Conservation (phyloP, 306 rosid species). For the Trifolium dubium region DNA sequence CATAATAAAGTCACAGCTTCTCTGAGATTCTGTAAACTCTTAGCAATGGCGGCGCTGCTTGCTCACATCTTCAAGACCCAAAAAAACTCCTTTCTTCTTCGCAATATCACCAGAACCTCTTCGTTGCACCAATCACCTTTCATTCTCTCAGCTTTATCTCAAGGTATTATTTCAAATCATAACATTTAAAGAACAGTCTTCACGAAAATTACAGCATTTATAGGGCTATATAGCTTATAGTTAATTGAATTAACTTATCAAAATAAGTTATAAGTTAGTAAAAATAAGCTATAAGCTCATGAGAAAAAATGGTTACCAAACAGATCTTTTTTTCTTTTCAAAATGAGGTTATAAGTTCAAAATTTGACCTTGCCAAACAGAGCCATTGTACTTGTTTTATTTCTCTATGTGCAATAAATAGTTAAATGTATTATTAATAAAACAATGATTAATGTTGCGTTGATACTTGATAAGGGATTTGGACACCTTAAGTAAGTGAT, state of each 20-base stretch:
- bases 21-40: not conserved
- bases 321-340: too few relatives aligned
- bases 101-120: constrained; percentile 31
- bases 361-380: too few relatives aligned
- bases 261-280: too few relatives aligned
- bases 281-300: too few relatives aligned
- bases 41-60: constrained; percentile 46
- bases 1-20: not conserved
- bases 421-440: not conserved
- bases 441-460: not conserved
- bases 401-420: not conserved
- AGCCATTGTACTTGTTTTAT: not conserved
- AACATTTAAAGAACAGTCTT: not conserved
- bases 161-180: constrained; percentile 35
- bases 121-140: constrained; percentile 13
- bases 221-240: not conserved
- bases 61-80: constrained; percentile 27
- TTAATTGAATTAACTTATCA: too few relatives aligned
- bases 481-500: too few relatives aligned
- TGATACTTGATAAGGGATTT: not conserved
- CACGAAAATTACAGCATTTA: not conserved
- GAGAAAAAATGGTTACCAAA: too few relatives aligned
- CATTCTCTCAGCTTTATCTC: constrained; percentile 22
- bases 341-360: too few relatives aligned
- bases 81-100: constrained; percentile 30